Conservation (phyloP, 208 protist genomes). For the Trypanosoma rangeli region DNA sequence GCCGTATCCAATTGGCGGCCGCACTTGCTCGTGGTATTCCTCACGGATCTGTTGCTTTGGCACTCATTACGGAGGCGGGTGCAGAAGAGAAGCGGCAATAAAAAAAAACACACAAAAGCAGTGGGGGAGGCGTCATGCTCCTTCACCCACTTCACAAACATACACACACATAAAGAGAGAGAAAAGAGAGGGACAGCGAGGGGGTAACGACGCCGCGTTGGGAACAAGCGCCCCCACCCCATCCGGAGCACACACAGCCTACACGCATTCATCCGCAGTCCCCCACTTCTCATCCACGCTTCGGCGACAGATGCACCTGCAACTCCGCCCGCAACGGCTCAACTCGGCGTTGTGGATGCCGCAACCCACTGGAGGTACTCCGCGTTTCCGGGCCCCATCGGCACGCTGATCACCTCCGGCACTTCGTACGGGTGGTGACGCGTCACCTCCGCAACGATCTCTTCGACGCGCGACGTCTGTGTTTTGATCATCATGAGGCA, state of each 20-base stretch:
- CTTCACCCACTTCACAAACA: neutral
- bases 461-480: conserved; percentile 32
- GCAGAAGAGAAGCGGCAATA: neutral
- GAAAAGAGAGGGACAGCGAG: no score
- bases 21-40: neutral
- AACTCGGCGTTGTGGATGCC: conserved; percentile 11
- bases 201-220: no score
- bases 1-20: neutral
- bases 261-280: neutral
- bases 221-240: no score
- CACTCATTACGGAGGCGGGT: no score
- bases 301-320: neutral
- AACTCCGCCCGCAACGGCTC: neutral
- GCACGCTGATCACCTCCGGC: conserved; percentile 52
- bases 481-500: conserved; percentile 71
- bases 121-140: neutral
- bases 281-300: no score
- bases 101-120: neutral
- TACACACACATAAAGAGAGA: neutral
- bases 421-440: conserved; percentile 54
- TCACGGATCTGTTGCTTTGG: neutral
- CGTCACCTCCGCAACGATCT: conserved; percentile 40
- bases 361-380: conserved; percentile 50
- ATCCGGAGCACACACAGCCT: no score
- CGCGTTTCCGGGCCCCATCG: conserved; percentile 33